phyloP scores from a whole-genome alignment of 202 grass and related monocot species.

The Bolboschoenoplectus hybrid region DNA sequence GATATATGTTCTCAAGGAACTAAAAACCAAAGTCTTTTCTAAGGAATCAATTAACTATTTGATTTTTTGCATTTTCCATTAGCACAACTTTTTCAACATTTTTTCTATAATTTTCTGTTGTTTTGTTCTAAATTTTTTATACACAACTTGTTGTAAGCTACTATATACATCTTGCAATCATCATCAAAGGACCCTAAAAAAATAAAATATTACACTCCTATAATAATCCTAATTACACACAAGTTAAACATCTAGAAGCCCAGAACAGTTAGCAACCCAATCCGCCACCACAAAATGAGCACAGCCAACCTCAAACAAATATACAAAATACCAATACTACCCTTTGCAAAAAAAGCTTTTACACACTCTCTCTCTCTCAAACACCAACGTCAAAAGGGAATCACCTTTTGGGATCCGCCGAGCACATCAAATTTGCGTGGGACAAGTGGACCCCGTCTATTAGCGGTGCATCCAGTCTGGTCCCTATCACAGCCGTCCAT shows the following conservation, averaged over 20 bases:
- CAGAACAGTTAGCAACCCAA: background rate
- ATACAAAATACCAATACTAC: background rate
- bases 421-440: constrained; percentile 37
- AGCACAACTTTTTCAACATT: background rate
- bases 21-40: background rate
- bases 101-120: background rate
- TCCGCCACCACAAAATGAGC: background rate
- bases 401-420: constrained; percentile 40
- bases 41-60: background rate
- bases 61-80: background rate
- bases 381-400: constrained; percentile 36
- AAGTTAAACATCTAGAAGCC: background rate
- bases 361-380: background rate
- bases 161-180: background rate
- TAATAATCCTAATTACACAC: background rate
- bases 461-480: background rate
- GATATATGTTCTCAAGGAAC: background rate
- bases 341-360: constrained; percentile 19
- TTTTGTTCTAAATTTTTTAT: background rate
- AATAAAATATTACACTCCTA: background rate
- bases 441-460: constrained; percentile 14
- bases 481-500: constrained; percentile 36
- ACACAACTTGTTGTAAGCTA: background rate
- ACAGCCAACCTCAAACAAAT: background rate
- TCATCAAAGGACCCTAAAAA: background rate